Evolutionary conservation across 306 rosid species (phyloP).

Genomic region (Gleditsia sinensis): DNA sequence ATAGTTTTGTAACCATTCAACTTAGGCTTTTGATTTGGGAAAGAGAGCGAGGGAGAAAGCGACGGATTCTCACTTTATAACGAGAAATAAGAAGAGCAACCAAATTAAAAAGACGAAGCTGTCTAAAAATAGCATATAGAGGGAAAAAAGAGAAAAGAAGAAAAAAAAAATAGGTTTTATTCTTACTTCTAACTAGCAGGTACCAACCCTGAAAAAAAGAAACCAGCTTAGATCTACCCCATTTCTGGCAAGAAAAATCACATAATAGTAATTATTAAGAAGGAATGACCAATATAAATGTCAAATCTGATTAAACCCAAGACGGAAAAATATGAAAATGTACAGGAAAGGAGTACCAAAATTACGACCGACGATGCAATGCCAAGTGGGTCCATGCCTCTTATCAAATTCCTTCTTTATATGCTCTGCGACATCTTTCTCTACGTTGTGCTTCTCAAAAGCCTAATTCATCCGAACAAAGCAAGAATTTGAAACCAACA

Average conservation of each 20-base stretch:
- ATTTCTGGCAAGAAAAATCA: constrained; percentile 1
- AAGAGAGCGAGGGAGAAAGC: background rate
- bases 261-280: background rate
- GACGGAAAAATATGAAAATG: background rate
- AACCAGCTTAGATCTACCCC: constrained; percentile 47
- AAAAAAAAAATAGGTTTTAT: background rate
- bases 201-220: background rate
- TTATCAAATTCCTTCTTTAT: constrained; percentile 94
- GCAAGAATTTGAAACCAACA: background rate
- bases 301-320: constrained; percentile 24
- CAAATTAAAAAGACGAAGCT: background rate
- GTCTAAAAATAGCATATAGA: background rate
- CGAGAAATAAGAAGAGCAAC: background rate
- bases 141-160: background rate
- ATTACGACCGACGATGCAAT: constrained; percentile 96
- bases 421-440: constrained; percentile 90
- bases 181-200: background rate
- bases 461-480: constrained; percentile 49
- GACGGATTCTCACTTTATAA: background rate
- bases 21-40: background rate
- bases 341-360: constrained; percentile 58
- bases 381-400: constrained; percentile 96
- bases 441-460: constrained; percentile 80
- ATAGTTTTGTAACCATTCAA: background rate
- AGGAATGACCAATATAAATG: background rate